A percentile compares a stretch with the other conserved stretches of the same genome.
phyloP scores from a whole-genome alignment of 169 alveolate genomes.

The Plasmodium malariae region DNA sequence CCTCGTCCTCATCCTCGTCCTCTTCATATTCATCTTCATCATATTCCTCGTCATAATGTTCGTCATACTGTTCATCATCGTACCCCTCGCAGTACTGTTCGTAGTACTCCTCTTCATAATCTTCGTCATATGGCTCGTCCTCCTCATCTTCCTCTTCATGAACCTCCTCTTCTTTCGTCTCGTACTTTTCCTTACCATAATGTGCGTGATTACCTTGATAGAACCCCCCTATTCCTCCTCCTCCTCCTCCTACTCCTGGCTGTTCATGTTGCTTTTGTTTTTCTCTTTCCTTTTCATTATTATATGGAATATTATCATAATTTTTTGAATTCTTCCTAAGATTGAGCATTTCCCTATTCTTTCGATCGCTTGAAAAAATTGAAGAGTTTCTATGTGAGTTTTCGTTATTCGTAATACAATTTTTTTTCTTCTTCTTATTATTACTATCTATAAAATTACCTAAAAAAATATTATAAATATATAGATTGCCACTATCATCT shows the following conservation, averaged over 20 bases:
- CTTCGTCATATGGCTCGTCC: neutral
- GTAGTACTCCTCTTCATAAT: neutral
- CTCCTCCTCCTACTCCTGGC: too few species aligned
- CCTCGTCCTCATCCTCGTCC: neutral
- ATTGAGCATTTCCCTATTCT: neutral
- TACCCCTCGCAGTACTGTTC: neutral
- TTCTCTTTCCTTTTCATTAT: too few species aligned
- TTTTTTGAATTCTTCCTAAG: too few species aligned
- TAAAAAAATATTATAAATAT: constrained; percentile 54
- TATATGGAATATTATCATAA: too few species aligned
- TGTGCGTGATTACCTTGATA: neutral
- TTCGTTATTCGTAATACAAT: neutral
- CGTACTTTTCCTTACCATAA: neutral
- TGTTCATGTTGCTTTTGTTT: too few species aligned
- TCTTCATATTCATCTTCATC: constrained; percentile 1
- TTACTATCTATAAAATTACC: constrained; percentile 26
- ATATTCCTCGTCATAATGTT: neutral
- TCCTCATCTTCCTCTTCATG: neutral
- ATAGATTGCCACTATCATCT: constrained; percentile 33
- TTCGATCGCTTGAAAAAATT: neutral
- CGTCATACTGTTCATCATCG: neutral
- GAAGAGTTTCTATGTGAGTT: neutral
- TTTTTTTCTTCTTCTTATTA: neutral
- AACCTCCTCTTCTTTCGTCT: neutral
- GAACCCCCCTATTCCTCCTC: too few species aligned